Base-by-base conservation (phyloP, 2,329 filamentous ascomycete species). In the Fusarium pseudocircinatum region DNA sequence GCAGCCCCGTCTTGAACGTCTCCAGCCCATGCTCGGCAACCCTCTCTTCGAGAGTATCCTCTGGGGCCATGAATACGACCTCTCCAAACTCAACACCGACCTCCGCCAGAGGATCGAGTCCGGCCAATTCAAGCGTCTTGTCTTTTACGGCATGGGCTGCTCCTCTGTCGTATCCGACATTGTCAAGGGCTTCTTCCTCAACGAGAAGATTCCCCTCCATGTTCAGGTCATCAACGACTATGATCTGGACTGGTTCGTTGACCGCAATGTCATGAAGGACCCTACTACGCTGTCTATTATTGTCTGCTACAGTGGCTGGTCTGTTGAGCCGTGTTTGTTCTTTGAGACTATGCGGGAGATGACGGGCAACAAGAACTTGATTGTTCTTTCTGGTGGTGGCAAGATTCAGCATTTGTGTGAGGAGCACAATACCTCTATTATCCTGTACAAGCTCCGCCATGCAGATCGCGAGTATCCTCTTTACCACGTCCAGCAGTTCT, bases 1-100 rank as follows among this genome's bases (percentile, higher is more conserved):
- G 46, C 28, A 70, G 62, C 37, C 53, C 30, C 47, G 59, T 37
- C 37, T 61, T 14, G 47, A 61, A 56, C 59, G 39, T 26, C 37
- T 61, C 15, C 47, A 61, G 59, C 59, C 59, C 47, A 43, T 61
- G 37, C 59, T 61, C 12, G 47, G 59, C 30, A 44, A 61, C 47
- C 59, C 59, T 44, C 47, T 56, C 11, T 61, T 61, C 14, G 47
- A 61, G 59, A 61, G 59, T 3, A 61, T 61, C 20, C 47, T 56
- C 47, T 61, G 59, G 39, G 59, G 59, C 24, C 59, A 61, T 10
- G 47, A 61, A 15, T 61, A 61, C 20, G 47, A 61, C 37, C 59
- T 61, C 22, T 61, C 59, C 59, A 54, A 4, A 12, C 59, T 61
- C 8, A 36, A 61, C 24, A 36, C 18, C 11, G 47, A 56, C 24